Percentiles rank a stretch among this genome's conserved stretches.
These are phyloP conservation scores for Quercus berberidifolia DNA, from an alignment of 306 rosid species.

Conservation along the genomic window DNA sequence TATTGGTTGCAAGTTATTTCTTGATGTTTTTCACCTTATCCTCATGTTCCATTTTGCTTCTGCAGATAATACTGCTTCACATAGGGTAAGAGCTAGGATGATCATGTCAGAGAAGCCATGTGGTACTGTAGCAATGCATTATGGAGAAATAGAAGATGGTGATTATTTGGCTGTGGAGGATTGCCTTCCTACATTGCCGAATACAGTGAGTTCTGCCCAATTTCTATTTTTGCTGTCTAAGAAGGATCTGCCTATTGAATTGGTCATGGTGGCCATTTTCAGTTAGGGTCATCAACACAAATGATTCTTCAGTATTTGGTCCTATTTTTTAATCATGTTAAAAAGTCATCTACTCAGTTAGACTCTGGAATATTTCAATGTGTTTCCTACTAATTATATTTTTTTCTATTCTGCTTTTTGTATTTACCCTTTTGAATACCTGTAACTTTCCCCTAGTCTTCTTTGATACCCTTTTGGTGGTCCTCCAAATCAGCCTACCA, in stretches of 20 bases:
- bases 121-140: constrained; percentile 82
- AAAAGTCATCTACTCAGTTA: not conserved
- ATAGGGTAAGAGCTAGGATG: constrained; percentile 57
- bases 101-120: constrained; percentile 82
- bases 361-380: not conserved
- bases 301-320: not conserved
- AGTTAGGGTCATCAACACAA: not conserved
- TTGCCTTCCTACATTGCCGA: constrained; percentile 80
- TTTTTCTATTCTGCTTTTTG: not conserved
- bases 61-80: constrained; percentile 52
- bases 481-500: not conserved
- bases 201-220: constrained; percentile 63
- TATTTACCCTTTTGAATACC: not conserved
- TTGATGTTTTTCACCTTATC: constrained; percentile 16
- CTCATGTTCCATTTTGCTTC: constrained; percentile 31
- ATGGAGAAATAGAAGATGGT: constrained; percentile 58
- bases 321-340: not conserved
- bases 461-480: not conserved
- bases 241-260: constrained; percentile 22
- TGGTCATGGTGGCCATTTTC: not conserved
- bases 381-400: not conserved
- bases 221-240: not conserved
- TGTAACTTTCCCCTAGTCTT: not conserved
- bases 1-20: constrained; percentile 9
- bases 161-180: constrained; percentile 60